These are phyloP conservation scores for Diaporthe sp. DNA, from an alignment of 2,329 filamentous ascomycete genomes.

Conservation along the genomic window DNA sequence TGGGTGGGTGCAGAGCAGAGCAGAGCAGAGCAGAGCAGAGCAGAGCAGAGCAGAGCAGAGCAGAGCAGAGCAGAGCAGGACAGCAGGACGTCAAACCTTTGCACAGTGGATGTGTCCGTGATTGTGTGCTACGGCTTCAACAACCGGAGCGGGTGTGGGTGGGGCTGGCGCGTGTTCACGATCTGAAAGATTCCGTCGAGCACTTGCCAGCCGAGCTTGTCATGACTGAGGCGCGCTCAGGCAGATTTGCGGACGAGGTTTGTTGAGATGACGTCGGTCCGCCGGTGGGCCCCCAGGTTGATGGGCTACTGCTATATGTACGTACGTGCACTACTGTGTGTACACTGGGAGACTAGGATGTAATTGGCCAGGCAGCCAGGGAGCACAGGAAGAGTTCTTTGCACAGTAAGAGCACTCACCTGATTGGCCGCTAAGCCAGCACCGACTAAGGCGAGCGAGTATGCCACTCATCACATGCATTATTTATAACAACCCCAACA, in stretches of 20 bases:
- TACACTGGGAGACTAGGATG: too few relatives aligned
- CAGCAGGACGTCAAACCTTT: neutral
- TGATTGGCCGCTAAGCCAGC: too few relatives aligned
- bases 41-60: neutral
- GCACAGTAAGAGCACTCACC: too few relatives aligned
- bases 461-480: too few relatives aligned
- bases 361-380: too few relatives aligned
- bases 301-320: neutral
- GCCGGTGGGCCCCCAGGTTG: neutral
- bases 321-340: too few relatives aligned
- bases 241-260: neutral
- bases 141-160: neutral
- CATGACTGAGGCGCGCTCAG: neutral
- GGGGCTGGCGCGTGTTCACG: neutral
- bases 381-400: too few relatives aligned
- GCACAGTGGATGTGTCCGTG: neutral
- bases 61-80: neutral
- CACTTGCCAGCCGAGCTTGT: neutral
- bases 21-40: neutral
- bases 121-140: neutral
- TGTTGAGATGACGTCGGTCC: slow-evolving; percentile 10
- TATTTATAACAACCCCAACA: too few relatives aligned
- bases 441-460: too few relatives aligned
- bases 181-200: neutral
- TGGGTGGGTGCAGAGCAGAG: neutral